A percentile compares a stretch with the other conserved stretches of the same genome.
Conservation (phyloP, 2,329 filamentous ascomycete genomes). For the Alternaria sp. region DNA sequence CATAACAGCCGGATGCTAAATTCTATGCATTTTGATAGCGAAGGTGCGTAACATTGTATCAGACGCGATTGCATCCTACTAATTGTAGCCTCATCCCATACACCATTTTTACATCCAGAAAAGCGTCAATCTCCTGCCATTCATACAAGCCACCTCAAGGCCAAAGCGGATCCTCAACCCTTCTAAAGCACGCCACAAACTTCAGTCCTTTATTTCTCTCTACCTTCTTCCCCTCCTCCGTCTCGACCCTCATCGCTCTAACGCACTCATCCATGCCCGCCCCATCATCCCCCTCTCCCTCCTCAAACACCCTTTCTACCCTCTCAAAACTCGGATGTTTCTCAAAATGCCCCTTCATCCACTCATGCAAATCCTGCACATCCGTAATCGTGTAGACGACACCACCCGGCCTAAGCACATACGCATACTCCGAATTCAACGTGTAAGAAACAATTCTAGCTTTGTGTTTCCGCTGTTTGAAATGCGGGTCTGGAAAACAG, state of each 20-base stretch:
- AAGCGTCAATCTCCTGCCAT: background rate
- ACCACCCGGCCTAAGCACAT: conserved; percentile 81
- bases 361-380: conserved; percentile 89
- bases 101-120: too few relatives aligned
- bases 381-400: conserved; percentile 97
- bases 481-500: conserved; percentile 98
- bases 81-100: too few relatives aligned
- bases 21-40: too few relatives aligned
- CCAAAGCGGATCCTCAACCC: conserved; percentile 79
- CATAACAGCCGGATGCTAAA: too few relatives aligned
- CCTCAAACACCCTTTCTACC: conserved; percentile 59
- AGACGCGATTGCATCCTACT: too few relatives aligned
- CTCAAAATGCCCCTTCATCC: conserved; percentile 90
- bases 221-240: conserved; percentile 98
- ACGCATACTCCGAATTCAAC: conserved; percentile 92
- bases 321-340: conserved; percentile 81
- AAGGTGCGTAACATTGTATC: too few relatives aligned
- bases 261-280: conserved; percentile 76
- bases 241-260: conserved; percentile 78
- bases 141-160: background rate
- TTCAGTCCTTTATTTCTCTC: conserved; percentile 88
- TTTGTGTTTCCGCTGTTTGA: conserved; percentile 97
- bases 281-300: conserved; percentile 68
- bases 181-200: conserved; percentile 86
- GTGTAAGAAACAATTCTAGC: conserved; percentile 90